phyloP scores from a whole-genome alignment of 106 monocot genomes.

The Platanthera guangdongensis region DNA sequence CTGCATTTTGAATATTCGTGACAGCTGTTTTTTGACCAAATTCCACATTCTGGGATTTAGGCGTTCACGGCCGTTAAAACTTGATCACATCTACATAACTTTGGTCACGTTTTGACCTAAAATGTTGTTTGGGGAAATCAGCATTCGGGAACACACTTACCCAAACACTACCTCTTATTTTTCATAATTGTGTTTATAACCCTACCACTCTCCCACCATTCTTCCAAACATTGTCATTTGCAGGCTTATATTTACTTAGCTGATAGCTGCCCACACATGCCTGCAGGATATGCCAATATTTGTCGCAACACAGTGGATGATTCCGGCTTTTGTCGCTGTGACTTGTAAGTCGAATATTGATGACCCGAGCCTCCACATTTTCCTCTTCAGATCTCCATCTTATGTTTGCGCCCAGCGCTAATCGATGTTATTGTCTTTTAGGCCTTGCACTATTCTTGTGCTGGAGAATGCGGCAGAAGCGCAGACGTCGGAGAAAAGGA shows the following conservation, averaged over 20 bases:
- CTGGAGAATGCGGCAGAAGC: conserved; percentile 71
- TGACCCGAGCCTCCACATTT: neutral
- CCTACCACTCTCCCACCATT: no score
- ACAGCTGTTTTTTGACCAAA: no score
- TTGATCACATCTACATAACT: no score
- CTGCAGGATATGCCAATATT: conserved; percentile 61
- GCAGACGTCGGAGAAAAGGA: conserved; percentile 56
- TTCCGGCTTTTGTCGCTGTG: conserved; percentile 49
- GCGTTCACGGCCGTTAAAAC: no score
- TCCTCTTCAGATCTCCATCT: neutral
- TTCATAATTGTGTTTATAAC: no score
- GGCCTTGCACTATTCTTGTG: conserved; percentile 60
- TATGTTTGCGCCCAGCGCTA: neutral
- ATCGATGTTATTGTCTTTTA: conserved; percentile 20
- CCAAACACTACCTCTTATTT: no score
- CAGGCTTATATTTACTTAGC: neutral
- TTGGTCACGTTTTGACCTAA: no score
- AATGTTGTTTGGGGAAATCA: no score
- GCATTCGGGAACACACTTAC: no score
- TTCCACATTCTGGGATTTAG: no score
- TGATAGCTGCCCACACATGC: neutral
- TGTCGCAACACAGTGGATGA: conserved; percentile 59
- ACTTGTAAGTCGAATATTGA: conserved; percentile 42
- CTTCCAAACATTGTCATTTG: neutral
- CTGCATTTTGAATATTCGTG: no score